Evolutionary conservation across 1,284 basidiomycete species (phyloP), one percentile per base, ranked within the genome.

Genomic region (Cryptococcus hybrid): DNA sequence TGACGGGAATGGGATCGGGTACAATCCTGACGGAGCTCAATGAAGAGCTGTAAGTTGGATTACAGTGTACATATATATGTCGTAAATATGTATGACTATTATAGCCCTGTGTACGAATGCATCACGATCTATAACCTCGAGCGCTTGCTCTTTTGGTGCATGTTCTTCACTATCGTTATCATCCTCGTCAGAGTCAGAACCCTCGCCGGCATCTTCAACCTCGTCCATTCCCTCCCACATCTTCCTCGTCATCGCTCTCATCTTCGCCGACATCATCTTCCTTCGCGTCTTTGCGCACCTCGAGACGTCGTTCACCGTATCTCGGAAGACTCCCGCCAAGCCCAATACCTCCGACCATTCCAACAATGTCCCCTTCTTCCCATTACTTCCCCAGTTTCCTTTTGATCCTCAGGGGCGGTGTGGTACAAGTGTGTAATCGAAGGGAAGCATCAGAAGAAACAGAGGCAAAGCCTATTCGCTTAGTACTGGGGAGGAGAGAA

Each of bases 341-440:
- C 9, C 84, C 84, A 39, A 86, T 87, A 65, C 87, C 82, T 70
- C 86, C 92, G 2, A 84, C 71, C 69, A 86, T 88, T 18, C 85
- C 84, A 3, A 89, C 70, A 5, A 90, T 82, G 49, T 82, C 78
- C 1, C 89, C 68, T 85, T 88, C 50, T 71, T 69, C 12, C 80
- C 77, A n/a, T 67, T 82, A 47, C 82, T 78, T 3, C 88, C 89
- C 67, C 84, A 86, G 42, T 74, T 71, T 13, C 70, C 51, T 84
- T 85, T 51, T 82, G 72, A 30, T 83, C 84, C 2, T 82, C 62
- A 4, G 69, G 60, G 70, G 46, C 0, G 85, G 85, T 5, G 85
- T 77, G 47, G 82, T 82, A 0, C 84, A 83, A 51, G 83, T 86
- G 65, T 91, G 88, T 18, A 92, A 75, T n/a, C 91, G 85, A 35